A percentile compares a stretch with the other conserved stretches of the same genome.
phyloP scores from a whole-genome alignment of 305 asterid species.

The Solanum hybrid region DNA sequence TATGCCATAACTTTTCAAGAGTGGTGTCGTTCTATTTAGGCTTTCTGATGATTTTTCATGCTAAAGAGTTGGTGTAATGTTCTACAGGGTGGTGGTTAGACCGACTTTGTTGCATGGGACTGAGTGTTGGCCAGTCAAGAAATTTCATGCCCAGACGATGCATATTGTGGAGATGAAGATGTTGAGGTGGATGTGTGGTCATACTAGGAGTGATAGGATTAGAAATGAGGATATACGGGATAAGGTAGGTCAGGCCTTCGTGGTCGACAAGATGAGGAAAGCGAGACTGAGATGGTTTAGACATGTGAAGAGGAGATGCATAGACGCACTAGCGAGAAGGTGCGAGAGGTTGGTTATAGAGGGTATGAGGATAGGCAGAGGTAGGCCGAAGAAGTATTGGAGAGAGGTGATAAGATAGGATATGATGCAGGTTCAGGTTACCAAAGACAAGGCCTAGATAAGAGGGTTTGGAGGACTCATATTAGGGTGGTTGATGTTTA shows the following conservation, averaged over 20 bases:
- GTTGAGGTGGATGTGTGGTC: neutral
- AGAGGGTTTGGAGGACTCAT: neutral
- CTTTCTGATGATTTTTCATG: neutral
- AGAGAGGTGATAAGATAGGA: neutral
- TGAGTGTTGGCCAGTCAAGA: neutral
- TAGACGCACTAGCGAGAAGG: neutral
- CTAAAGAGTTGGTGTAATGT: neutral
- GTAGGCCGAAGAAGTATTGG: neutral
- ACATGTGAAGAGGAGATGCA: neutral
- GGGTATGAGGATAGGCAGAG: neutral
- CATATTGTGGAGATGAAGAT: neutral
- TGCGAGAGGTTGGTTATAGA: neutral
- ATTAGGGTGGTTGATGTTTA: neutral
- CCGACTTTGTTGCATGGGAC: neutral
- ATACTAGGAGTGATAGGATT: neutral
- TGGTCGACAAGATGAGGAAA: neutral
- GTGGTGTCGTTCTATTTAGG: neutral
- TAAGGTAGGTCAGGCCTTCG: neutral
- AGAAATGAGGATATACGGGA: neutral
- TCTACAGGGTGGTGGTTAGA: neutral
- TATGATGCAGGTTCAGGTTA: neutral
- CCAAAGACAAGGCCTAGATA: neutral
- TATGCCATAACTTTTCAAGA: neutral
- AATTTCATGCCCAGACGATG: neutral
- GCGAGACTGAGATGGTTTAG: neutral